These are phyloP conservation scores for Vitellaria paradoxa DNA, from an alignment of 179 eudicot species.

Conservation along the genomic window DNA sequence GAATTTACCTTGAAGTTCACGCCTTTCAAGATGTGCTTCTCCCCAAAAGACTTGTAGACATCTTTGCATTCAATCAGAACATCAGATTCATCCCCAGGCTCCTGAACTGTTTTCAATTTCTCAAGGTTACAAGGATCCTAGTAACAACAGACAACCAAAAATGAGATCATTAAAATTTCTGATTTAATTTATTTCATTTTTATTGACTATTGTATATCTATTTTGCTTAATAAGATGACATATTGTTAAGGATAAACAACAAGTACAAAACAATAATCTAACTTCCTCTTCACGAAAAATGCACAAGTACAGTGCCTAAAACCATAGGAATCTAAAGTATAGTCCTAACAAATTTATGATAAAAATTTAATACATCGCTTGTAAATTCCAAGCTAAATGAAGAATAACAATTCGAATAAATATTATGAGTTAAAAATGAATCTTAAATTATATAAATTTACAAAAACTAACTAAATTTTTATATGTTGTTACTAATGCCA, in stretches of 20 bases:
- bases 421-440: not conserved
- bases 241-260: not conserved
- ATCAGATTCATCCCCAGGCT: conserved; percentile 66
- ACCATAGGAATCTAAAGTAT: not conserved
- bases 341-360: not conserved
- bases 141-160: conserved; percentile 8
- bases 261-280: not conserved
- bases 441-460: not conserved
- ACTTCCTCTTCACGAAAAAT: not conserved
- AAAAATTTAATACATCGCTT: not conserved
- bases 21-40: conserved; percentile 85
- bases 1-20: conserved; percentile 84
- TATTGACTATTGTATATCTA: not conserved
- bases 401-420: not conserved
- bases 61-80: conserved; percentile 87
- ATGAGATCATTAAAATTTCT: not conserved
- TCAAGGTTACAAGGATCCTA: conserved; percentile 49
- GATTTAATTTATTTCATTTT: not conserved
- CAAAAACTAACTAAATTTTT: not conserved
- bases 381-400: not conserved
- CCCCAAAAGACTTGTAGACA: conserved; percentile 86
- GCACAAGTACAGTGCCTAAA: no score
- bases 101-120: conserved; percentile 30
- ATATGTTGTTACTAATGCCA: no score
- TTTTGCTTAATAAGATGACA: not conserved